Conservation (phyloP, 805 yeast genomes). For the Candida awuae region DNA sequence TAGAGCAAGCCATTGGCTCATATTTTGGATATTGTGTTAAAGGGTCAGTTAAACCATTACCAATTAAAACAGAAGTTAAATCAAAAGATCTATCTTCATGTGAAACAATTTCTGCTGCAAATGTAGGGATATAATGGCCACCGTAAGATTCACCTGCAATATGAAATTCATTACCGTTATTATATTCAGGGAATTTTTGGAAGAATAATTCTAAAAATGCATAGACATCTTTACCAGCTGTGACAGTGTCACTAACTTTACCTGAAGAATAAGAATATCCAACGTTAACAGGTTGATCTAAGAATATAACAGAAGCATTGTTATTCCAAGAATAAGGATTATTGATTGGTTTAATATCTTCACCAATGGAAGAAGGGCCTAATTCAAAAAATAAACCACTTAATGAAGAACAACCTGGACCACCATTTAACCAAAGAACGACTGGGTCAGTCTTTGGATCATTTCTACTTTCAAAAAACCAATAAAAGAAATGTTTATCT, state of each 20-base stretch:
- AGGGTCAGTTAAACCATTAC: slow-evolving; percentile 89
- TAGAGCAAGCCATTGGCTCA: slow-evolving; percentile 91
- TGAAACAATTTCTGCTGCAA: slow-evolving; percentile 47
- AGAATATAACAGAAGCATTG: slow-evolving; percentile 82
- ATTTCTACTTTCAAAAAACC: slow-evolving; percentile 88
- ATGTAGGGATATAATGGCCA: slow-evolving; percentile 74
- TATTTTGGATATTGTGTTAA: slow-evolving; percentile 69
- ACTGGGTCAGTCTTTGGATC: slow-evolving; percentile 84
- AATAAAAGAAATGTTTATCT: slow-evolving; percentile 83
- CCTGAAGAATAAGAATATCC: slow-evolving; percentile 78
- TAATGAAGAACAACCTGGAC: slow-evolving; percentile 91
- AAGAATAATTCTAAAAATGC: slow-evolving; percentile 79
- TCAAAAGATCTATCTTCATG: slow-evolving; percentile 52
- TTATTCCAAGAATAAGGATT: slow-evolving; percentile 89
- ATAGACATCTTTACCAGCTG: slow-evolving; percentile 84
- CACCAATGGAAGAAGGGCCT: slow-evolving; percentile 75
- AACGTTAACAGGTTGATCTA: slow-evolving; percentile 91
- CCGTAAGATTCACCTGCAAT: slow-evolving; percentile 83
- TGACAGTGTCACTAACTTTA: slow-evolving; percentile 57
- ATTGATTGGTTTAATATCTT: slow-evolving; percentile 55
- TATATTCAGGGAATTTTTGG: slow-evolving; percentile 70
- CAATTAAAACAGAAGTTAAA: slow-evolving; percentile 74
- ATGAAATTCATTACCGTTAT: slow-evolving; percentile 47
- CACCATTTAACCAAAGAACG: slow-evolving; percentile 85
- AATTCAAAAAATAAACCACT: slow-evolving; percentile 87